Conservation (phyloP, 1,139 yeast species). For the Scheffersomyces segobiensis region DNA sequence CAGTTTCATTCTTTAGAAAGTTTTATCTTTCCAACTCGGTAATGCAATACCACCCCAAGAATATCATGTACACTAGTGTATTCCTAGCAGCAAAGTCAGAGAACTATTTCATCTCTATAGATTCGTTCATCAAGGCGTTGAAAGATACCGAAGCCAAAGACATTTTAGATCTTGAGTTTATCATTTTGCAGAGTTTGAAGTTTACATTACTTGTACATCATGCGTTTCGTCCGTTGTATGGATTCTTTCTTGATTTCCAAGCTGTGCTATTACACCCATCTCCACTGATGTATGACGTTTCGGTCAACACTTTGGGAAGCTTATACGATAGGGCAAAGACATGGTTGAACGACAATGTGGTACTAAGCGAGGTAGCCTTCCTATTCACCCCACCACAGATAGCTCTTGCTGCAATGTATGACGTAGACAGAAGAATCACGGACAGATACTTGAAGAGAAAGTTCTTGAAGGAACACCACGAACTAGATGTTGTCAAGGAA, state of each 20-base stretch:
- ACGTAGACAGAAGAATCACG: constrained; percentile 62
- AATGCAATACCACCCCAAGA: constrained; percentile 86
- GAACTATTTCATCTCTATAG: constrained; percentile 83
- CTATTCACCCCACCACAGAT: constrained; percentile 92
- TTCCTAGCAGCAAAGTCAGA: constrained; percentile 93
- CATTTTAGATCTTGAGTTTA: constrained; percentile 76
- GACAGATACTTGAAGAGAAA: constrained; percentile 66
- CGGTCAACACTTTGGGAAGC: constrained; percentile 47
- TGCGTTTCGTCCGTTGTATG: constrained; percentile 84
- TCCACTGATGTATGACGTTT: constrained; percentile 38
- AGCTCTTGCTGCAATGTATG: constrained; percentile 81
- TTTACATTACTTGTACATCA: constrained; percentile 87
- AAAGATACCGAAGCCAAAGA: constrained; percentile 66
- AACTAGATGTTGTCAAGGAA: constrained; percentile 13
- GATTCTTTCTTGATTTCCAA: constrained; percentile 88
- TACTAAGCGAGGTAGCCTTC: constrained; percentile 75
- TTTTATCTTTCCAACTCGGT: constrained; percentile 80
- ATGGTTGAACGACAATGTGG: constrained; percentile 59
- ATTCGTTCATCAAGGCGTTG: constrained; percentile 71
- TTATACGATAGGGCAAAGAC: constrained; percentile 70
- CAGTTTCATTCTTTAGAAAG: constrained; percentile 76
- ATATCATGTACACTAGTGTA: constrained; percentile 78
- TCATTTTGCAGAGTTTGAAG: constrained; percentile 67
- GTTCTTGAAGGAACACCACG: constrained; percentile 32
- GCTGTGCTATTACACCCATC: constrained; percentile 48